Conservation (phyloP, 306 rosid species). For the Parietaria judaica region DNA sequence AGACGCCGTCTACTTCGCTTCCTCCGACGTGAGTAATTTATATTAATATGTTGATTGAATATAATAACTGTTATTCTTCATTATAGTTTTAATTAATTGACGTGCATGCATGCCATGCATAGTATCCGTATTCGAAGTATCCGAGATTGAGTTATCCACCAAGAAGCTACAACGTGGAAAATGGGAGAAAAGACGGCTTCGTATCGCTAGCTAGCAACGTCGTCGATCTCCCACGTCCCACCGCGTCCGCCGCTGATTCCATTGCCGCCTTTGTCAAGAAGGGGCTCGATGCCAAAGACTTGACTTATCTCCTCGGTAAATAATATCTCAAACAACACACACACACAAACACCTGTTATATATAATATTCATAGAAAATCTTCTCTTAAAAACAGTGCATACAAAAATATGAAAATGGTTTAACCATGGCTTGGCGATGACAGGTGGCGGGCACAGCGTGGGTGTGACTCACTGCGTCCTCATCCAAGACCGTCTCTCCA, state of each 20-base stretch:
- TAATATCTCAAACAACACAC: not conserved
- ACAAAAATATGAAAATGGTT: no score
- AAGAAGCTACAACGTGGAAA: not conserved
- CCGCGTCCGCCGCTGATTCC: not conserved
- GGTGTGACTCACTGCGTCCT: not conserved
- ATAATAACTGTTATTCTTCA: not conserved
- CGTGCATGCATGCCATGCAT: not conserved
- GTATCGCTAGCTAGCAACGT: not conserved
- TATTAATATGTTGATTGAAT: not conserved
- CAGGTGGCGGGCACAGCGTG: constrained; percentile 2
- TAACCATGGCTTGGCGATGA: no score
- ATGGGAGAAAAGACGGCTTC: not conserved
- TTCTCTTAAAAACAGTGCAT: no score
- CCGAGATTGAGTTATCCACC: not conserved
- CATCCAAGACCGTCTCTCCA: not conserved
- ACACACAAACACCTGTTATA: not conserved
- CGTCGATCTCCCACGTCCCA: not conserved
- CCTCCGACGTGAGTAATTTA: not conserved
- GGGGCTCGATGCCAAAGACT: not conserved
- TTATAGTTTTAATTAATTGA: not conserved
- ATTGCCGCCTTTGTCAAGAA: not conserved
- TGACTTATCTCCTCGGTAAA: constrained; percentile 1
- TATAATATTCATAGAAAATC: no score
- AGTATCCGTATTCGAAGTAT: not conserved
- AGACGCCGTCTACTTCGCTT: not conserved